Conservation (phyloP, 164 flowering plant species). For the Nymphaea colorata region DNA sequence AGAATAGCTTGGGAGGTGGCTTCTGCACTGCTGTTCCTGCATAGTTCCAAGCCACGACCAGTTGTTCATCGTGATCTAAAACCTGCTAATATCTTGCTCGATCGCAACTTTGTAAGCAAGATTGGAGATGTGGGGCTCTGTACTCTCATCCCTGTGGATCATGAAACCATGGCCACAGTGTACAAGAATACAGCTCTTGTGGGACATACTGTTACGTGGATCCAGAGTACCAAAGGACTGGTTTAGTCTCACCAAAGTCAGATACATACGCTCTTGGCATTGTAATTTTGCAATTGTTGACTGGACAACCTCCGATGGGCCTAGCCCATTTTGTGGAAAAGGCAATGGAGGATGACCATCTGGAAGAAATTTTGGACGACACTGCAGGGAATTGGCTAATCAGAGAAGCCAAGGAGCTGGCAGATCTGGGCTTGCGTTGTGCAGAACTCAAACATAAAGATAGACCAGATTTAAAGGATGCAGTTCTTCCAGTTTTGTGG, state of each 20-base stretch:
- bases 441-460: constrained; percentile 52
- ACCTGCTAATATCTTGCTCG: constrained; percentile 88
- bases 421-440: constrained; percentile 48
- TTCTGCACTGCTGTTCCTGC: constrained; percentile 68
- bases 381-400: constrained; percentile 71
- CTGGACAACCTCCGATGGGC: constrained; percentile 62
- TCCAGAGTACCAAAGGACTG: constrained; percentile 91
- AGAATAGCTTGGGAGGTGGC: constrained; percentile 92
- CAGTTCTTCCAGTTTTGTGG: constrained; percentile 57
- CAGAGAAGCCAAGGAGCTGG: constrained; percentile 56
- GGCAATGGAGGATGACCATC: constrained; percentile 32
- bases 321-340: constrained; percentile 51
- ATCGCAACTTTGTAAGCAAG: constrained; percentile 75
- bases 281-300: constrained; percentile 70
- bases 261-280: constrained; percentile 89
- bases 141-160: constrained; percentile 29
- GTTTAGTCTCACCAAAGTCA: constrained; percentile 52
- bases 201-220: constrained; percentile 85
- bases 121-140: constrained; percentile 90
- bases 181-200: constrained; percentile 43
- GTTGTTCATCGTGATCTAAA: constrained; percentile 87
- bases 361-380: constrained; percentile 44
- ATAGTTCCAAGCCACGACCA: constrained; percentile 62
- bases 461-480: constrained; percentile 53
- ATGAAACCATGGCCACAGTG: constrained; percentile 17